Evolutionary conservation across 768 basidiomycete species (phyloP), one percentile per base, ranked within the genome.

Genomic region (Tylopilus intermedius): DNA sequence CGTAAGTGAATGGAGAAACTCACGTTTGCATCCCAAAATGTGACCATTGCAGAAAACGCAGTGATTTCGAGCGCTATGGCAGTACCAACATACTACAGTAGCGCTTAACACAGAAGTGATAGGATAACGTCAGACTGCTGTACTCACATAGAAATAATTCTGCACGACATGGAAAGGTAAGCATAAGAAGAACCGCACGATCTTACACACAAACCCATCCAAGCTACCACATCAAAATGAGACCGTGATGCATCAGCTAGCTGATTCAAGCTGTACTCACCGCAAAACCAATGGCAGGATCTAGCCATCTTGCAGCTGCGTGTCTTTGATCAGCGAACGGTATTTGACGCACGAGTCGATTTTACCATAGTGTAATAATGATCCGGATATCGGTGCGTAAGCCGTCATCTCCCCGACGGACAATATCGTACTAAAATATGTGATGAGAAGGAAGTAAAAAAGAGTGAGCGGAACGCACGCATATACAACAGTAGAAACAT

Each of bases 41-140:
- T 65, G 46, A 81, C 70, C 49, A 83, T 61, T 21, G 79, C 66
- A n/a, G 76, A 66, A 6, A 77, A 73, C 2, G 80, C 80, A 18
- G 75, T 75, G 38, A 82, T 72, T 58, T 81, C 79, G 21, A 77
- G 73, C 2, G 77, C 75, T 15, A 79, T 60, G 5, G 76, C 72
- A 56, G 74, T 76, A 15, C 51, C 60, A 29, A 47, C 24, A 50
- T 44, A 58, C 62, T 64, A 4, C 22, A 26, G 2, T 27, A 42
- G 3, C 15, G 13, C 3, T 57, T 6, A 53, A 48, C 7, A 24
- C 4, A 8, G 3, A 46, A 10, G 5, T 8, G n/a, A 51, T 13
- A 26, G 29, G 41, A n/a, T 1, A 2, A 30, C 30, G 30, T 30
- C 2, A 8, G 2, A n/a, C 1, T n/a, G 11, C 11, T n/a, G 35